Evolutionary conservation across 1,284 basidiomycete genomes (phyloP).

Genomic region (Trametes pubescens): DNA sequence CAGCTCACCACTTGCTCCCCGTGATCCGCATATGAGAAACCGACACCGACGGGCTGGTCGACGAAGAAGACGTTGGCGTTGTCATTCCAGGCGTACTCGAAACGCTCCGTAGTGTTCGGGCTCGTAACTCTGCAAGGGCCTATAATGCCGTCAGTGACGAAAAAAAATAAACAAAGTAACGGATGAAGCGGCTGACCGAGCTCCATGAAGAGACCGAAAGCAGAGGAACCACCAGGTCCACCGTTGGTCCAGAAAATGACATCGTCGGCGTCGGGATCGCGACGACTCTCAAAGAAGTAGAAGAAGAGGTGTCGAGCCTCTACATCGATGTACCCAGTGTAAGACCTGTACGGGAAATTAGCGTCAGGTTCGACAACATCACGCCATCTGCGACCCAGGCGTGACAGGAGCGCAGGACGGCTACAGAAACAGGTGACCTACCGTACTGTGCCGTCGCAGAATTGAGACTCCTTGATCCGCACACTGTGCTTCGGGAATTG

Average conservation of each 20-base stretch:
- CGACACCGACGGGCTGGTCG: slow-evolving; percentile 71
- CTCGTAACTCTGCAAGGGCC: slow-evolving; percentile 61
- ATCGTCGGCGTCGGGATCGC: slow-evolving; percentile 52
- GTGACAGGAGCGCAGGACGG: no score
- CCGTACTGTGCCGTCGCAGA: slow-evolving; percentile 40
- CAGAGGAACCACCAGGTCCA: slow-evolving; percentile 63
- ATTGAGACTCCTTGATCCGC: slow-evolving; percentile 53
- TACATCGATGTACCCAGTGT: slow-evolving; percentile 70
- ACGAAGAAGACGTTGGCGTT: slow-evolving; percentile 78
- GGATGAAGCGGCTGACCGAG: slow-evolving; percentile 48
- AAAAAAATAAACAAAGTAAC: not conserved
- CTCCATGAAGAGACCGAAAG: slow-evolving; percentile 72
- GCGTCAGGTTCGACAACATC: not conserved
- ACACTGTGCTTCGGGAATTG: slow-evolving; percentile 60
- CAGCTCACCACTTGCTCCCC: slow-evolving; percentile 65
- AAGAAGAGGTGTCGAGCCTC: slow-evolving; percentile 82
- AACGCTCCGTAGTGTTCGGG: slow-evolving; percentile 54
- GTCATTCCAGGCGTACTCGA: slow-evolving; percentile 73
- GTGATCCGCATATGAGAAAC: slow-evolving; percentile 78
- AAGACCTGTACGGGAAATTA: slow-evolving; percentile 15
- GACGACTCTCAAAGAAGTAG: slow-evolving; percentile 79
- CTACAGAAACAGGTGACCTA: slow-evolving; percentile 14
- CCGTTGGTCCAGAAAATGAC: slow-evolving; percentile 76
- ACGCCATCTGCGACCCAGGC: slow-evolving; percentile 42
- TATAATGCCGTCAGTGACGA: slow-evolving; percentile 14